A percentile compares a stretch with the other conserved stretches of the same genome.
Evolutionary conservation across 768 basidiomycete genomes (phyloP).

Genomic region (Candolleomyces aberdarensis): DNA sequence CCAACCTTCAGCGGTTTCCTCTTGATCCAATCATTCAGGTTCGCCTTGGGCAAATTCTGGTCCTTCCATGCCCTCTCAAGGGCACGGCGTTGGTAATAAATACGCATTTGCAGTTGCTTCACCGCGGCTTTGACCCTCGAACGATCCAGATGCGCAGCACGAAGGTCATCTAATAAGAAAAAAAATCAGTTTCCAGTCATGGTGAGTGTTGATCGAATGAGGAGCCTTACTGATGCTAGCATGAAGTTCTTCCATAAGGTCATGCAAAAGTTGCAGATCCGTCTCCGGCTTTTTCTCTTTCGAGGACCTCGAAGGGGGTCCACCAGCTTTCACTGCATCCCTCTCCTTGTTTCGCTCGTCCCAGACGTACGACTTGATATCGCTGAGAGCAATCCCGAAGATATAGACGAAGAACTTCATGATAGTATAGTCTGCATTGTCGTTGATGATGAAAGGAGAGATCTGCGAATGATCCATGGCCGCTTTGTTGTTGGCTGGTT

Average conservation of each 20-base stretch:
- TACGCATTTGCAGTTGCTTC: conserved; percentile 59
- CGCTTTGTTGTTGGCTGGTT: conserved; percentile 37
- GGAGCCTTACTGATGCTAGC: conserved; percentile 56
- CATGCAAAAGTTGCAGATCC: conserved; percentile 47
- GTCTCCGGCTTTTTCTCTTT: conserved; percentile 29
- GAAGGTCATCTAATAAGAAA: conserved; percentile 56
- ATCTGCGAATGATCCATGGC: conserved; percentile 24
- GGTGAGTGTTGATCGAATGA: background rate
- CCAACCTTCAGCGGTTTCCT: too few species aligned
- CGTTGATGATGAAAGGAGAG: conserved; percentile 48
- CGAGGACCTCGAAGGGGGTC: conserved; percentile 14
- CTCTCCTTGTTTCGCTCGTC: conserved; percentile 36
- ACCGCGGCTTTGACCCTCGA: conserved; percentile 69
- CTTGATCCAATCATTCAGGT: background rate
- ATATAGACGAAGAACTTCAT: conserved; percentile 54
- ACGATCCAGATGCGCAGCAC: conserved; percentile 73
- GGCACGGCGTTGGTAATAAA: conserved; percentile 50
- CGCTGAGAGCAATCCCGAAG: conserved; percentile 55
- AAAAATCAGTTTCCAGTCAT: background rate
- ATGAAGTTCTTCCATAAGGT: conserved; percentile 50
- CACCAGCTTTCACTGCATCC: conserved; percentile 8
- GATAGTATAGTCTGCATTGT: conserved; percentile 59
- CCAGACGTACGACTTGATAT: conserved; percentile 54
- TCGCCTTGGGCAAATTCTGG: background rate
- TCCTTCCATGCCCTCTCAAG: background rate